Conservation (phyloP, 495 filamentous ascomycete species). For the Neurospora terricola region DNA sequence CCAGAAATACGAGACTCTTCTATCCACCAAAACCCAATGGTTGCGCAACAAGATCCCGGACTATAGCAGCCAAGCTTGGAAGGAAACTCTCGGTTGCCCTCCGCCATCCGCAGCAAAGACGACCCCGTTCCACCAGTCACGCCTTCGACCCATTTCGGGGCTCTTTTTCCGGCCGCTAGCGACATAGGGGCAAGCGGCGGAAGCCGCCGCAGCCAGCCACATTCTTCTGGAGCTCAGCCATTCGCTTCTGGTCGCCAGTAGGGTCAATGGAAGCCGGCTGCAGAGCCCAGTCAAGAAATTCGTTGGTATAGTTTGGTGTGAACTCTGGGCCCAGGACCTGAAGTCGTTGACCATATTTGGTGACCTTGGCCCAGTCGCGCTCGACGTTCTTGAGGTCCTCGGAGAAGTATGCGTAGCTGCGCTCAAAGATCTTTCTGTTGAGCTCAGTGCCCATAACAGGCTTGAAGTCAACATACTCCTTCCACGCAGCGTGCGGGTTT, state of each 20-base stretch:
- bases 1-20: background rate
- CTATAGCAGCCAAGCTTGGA: background rate
- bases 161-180: background rate
- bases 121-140: background rate
- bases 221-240: conserved; percentile 49
- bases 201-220: conserved; percentile 43
- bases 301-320: conserved; percentile 58
- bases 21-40: background rate
- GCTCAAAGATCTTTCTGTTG: conserved; percentile 64
- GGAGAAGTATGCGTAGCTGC: conserved; percentile 61
- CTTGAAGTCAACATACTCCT: conserved; percentile 58
- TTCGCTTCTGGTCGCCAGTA: conserved; percentile 55
- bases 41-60: background rate
- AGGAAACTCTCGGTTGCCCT: background rate
- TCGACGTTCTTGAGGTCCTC: conserved; percentile 59
- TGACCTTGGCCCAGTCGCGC: conserved; percentile 62
- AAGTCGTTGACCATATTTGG: conserved; percentile 56
- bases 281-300: conserved; percentile 51
- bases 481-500: conserved; percentile 45
- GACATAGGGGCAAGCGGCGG: conserved; percentile 19
- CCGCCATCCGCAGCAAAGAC: background rate
- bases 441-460: conserved; percentile 54
- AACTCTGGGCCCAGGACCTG: conserved; percentile 48
- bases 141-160: background rate
- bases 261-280: conserved; percentile 52